Conservation (phyloP, 495 filamentous ascomycete species). For the Bombardia bombarda region DNA sequence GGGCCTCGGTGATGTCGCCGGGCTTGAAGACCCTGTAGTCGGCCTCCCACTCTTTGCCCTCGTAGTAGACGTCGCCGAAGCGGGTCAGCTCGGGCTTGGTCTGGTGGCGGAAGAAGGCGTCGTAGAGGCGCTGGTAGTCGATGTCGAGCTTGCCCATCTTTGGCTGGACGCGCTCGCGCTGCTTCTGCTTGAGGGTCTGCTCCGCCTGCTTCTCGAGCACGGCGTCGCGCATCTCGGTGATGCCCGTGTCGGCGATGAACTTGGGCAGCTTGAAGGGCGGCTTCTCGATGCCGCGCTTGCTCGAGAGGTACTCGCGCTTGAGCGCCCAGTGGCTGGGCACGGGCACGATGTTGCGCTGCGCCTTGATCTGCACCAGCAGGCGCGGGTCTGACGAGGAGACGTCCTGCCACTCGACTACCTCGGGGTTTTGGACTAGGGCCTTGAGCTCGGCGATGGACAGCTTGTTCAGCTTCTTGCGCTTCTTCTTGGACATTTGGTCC, state of each 20-base stretch:
- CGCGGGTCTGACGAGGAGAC: conserved; percentile 86
- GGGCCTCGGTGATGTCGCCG: conserved; percentile 80
- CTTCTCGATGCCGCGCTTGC: conserved; percentile 93
- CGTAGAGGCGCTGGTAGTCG: conserved; percentile 95
- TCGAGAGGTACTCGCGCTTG: conserved; percentile 93
- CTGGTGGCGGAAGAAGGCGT: conserved; percentile 96
- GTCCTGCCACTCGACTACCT: conserved; percentile 96
- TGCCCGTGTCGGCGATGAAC: conserved; percentile 96
- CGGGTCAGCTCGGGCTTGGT: conserved; percentile 90
- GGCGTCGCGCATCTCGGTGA: conserved; percentile 95
- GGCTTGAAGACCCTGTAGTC: conserved; percentile 84
- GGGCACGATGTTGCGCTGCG: conserved; percentile 89
- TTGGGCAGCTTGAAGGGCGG: conserved; percentile 86
- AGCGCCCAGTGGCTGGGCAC: conserved; percentile 91
- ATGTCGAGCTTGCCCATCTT: conserved; percentile 98
- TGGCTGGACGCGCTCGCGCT: conserved; percentile 85
- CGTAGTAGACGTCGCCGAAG: conserved; percentile 97
- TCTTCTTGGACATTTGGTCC: conserved; percentile 81
- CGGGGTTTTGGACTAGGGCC: conserved; percentile 80
- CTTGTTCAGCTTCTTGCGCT: conserved; percentile 81
- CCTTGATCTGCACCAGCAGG: conserved; percentile 87
- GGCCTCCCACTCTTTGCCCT: conserved; percentile 96
- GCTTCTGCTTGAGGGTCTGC: conserved; percentile 85
- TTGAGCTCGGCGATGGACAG: conserved; percentile 93
- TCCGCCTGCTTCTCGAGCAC: conserved; percentile 92